These are phyloP conservation scores for Solanum bulbocastanum DNA, from an alignment of 257 asterid species.

Conservation along the genomic window DNA sequence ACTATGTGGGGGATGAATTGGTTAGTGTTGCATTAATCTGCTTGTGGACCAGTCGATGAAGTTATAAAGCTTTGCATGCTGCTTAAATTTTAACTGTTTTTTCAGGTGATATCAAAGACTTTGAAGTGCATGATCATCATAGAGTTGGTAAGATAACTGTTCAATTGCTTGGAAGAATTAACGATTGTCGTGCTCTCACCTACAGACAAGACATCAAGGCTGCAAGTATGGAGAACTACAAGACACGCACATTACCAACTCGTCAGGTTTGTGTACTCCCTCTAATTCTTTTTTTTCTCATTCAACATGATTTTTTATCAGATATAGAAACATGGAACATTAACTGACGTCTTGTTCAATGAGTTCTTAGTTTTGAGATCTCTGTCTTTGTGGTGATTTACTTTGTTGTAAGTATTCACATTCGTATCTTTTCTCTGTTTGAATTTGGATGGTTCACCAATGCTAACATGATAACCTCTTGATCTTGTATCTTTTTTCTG, in stretches of 20 bases:
- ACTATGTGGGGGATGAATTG: not conserved
- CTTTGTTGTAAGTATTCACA: not conserved
- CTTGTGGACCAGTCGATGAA: not conserved
- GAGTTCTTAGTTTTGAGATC: not conserved
- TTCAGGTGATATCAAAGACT: slow-evolving; percentile 76
- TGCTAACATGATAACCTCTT: not conserved
- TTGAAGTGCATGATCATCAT: slow-evolving; percentile 59
- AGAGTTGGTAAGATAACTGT: slow-evolving; percentile 75
- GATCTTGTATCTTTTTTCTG: not conserved
- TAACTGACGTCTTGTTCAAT: not conserved
- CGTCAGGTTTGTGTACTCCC: slow-evolving; percentile 53
- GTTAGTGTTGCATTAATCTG: not conserved
- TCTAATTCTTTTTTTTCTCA: not conserved
- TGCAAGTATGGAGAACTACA: slow-evolving; percentile 37
- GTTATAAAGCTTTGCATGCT: not conserved
- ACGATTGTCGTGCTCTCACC: slow-evolving; percentile 67
- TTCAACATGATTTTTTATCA: not conserved
- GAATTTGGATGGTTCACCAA: not conserved
- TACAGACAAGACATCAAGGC: slow-evolving; percentile 76
- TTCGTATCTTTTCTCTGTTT: not conserved
- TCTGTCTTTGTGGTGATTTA: not conserved
- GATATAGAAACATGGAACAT: not conserved
- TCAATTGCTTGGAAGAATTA: slow-evolving; percentile 77
- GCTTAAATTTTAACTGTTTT: not conserved
- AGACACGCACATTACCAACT: slow-evolving; percentile 66